Base-by-base conservation (phyloP, 495 filamentous ascomycete genomes). In the Talaromyces nanjingensis region DNA sequence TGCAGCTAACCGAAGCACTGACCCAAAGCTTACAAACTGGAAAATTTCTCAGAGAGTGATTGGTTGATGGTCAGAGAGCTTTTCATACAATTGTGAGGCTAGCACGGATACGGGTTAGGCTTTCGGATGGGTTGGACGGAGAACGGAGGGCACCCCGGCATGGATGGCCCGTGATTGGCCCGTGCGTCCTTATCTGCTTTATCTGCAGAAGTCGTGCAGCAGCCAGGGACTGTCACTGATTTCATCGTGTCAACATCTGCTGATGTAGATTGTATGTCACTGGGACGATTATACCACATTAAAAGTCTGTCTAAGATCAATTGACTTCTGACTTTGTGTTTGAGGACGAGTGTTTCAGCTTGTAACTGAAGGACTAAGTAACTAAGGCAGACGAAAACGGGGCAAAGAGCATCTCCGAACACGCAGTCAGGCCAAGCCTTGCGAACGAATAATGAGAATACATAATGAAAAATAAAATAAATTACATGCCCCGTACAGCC, bases 401-500 rank as follows among this genome's bases (percentile, higher is more conserved):
- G 53, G 53, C 22, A 56, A 29, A 7, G 24, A 56, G 27, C 53
- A 27, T 6, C 53, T 56, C 53, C 53, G 53, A 29, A 56, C n/a
- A 56, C 27, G 53, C 53, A 56, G 22, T 29, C 27, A 22, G 53
- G 20, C 53, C 22, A 22, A 25, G 22, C 27, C 20, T 56, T 56
- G 12, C 18, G 24, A 56, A 56, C 53, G 53, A 16, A 56, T 56
- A 56, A 56, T 56, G 53, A 56, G 53, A 56, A 56, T 56, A 56
- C 53, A 56, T 56, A 56, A 56, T 56, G 53, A 29, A 25, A 29
- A 56, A 56, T 31, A 56, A 1, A 29, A 29, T 25, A 27, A 25
- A 29, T 27, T 56, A 56, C 24, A 25, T 54, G 49, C 22, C 11
- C n/a, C 14, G 29, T 59, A 59, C 31, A 59, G 14, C 9, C 56